Conservation (phyloP, 306 rosid genomes). For the Glycine soja region DNA sequence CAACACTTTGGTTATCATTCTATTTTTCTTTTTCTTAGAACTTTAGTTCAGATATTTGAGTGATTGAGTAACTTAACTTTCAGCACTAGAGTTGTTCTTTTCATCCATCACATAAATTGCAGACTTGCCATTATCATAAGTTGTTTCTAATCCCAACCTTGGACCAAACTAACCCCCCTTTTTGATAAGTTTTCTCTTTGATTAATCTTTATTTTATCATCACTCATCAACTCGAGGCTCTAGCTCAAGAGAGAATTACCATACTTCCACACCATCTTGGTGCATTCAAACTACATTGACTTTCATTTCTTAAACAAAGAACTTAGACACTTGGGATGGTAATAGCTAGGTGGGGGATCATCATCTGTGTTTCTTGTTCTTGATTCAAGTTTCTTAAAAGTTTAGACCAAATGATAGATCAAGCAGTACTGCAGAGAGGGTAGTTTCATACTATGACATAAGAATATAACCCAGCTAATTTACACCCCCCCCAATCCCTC, state of each 20-base stretch:
- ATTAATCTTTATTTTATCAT: constrained; percentile 15
- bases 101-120: constrained; percentile 5
- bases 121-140: constrained; percentile 21
- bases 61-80: constrained; percentile 5
- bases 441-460: background rate
- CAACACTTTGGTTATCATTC: constrained; percentile 32
- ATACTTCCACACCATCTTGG: constrained; percentile 1
- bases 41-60: constrained; percentile 1
- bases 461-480: background rate
- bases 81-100: constrained; percentile 24
- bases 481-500: background rate
- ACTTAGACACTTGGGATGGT: background rate
- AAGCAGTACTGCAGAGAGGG: constrained; percentile 12
- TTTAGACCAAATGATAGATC: constrained; percentile 3
- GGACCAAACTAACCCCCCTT: constrained; percentile 6
- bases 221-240: constrained; percentile 31
- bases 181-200: background rate
- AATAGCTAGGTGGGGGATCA: too few species aligned
- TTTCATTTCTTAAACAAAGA: constrained; percentile 36
- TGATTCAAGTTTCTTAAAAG: constrained; percentile 5
- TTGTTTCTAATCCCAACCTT: constrained; percentile 24
- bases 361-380: background rate
- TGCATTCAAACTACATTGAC: constrained; percentile 9
- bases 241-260: background rate
- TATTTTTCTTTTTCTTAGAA: background rate